Base-by-base conservation (phyloP, 75 land plant genomes). In the Isoetes taiwanensis region DNA sequence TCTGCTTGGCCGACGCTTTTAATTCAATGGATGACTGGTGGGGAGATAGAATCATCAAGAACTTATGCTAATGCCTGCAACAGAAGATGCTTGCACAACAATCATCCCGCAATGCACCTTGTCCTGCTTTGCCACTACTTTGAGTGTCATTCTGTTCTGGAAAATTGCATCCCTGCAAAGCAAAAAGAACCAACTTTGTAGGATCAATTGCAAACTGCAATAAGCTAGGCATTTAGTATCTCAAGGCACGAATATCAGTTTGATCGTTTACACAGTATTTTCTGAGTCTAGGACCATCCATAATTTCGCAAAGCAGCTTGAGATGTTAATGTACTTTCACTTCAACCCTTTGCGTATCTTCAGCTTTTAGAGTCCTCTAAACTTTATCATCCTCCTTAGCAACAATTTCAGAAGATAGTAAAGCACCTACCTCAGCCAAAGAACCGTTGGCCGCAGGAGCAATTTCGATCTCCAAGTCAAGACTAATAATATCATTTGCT, bases 241-340 rank as follows among this genome's bases (percentile, higher is more conserved):
- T 19, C n/a, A 46, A 46, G 16, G 8, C 25, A 16, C 21, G 25
- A 46, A 46, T 3, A 16, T 46, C 50, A 6, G 16, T 46, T 4
- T 23, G 50, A 23, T 46, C 21, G 16, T 46, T 23, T 23, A 46
- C 50, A 46, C 16, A 19, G 50, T 19, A 46, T 23, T 23, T 46
- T 46, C 50, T 46, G 23, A 46, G 50, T 23, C 50, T 23, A 46
- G 16, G 25, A 16, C n/a, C 50, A 23, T 46, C 50, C 50, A 46
- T 46, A 23, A 4, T 46, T 23, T 46, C 50, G 50, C 50, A 46
- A 6, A 46, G 23, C 25, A 23, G 25, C 50, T 46, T 46, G 23
- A 46, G 6, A 6, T 46, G 25, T 8, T 19, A 23, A 46, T 23
- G 50, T 6, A 46, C 50, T 19, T 23, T 46, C 50, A 46, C 50